Conservation (phyloP, 495 filamentous ascomycete species). For the Trichoderma asperelloides region DNA sequence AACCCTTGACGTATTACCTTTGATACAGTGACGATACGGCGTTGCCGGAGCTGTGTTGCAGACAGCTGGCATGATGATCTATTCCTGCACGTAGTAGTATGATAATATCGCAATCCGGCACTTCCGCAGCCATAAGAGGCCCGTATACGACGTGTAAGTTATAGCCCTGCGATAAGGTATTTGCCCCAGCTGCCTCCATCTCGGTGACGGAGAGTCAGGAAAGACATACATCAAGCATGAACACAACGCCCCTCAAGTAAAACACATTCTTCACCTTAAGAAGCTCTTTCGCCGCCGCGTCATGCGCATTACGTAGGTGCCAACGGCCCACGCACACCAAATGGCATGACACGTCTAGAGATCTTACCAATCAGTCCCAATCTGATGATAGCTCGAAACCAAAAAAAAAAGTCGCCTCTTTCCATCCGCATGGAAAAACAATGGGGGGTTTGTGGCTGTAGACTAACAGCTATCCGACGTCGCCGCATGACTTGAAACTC, state of each 20-base stretch:
- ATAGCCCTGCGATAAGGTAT: not conserved
- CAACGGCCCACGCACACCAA: not conserved
- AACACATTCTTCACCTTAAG: not conserved
- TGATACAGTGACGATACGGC: not conserved
- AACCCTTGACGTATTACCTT: not conserved
- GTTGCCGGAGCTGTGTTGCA: not conserved
- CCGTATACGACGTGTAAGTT: not conserved
- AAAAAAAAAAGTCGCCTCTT: not conserved
- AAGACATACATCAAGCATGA: not conserved
- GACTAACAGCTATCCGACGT: no score
- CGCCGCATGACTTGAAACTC: no score
- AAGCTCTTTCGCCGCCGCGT: not conserved
- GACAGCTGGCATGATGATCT: not conserved
- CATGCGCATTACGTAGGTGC: not conserved
- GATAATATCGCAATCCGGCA: not conserved
- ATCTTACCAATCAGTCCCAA: not conserved
- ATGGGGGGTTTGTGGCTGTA: not conserved
- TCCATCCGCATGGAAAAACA: not conserved
- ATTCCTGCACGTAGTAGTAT: not conserved
- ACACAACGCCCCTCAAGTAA: not conserved
- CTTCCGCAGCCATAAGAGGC: not conserved
- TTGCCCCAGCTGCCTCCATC: no score
- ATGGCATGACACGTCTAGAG: not conserved
- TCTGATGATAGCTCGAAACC: not conserved
- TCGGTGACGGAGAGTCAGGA: not conserved